Evolutionary conservation across 2,329 filamentous ascomycete genomes (phyloP).

Genomic region (Chlorencoelia australis): DNA sequence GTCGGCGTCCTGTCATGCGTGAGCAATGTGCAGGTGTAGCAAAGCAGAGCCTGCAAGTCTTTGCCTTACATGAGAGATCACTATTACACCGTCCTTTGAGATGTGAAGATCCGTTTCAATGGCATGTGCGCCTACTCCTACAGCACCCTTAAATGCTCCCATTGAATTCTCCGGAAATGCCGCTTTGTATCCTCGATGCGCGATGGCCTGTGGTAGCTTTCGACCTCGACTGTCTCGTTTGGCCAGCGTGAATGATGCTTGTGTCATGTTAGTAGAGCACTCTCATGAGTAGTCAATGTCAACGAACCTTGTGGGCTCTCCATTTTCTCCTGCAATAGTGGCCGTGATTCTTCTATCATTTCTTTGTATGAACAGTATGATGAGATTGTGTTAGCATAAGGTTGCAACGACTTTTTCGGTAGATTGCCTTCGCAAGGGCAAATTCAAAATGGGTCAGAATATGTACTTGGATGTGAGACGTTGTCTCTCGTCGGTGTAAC

Average conservation of each 20-base stretch:
- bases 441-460: too few species aligned
- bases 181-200: constrained; percentile 70
- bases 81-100: constrained; percentile 71
- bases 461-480: too few species aligned
- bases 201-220: constrained; percentile 56
- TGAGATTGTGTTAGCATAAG: too few species aligned
- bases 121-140: constrained; percentile 65
- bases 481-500: too few species aligned
- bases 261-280: constrained; percentile 3
- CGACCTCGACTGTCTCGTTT: constrained; percentile 16
- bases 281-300: constrained; percentile 1
- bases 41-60: background rate
- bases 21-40: too few species aligned
- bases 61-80: constrained; percentile 62
- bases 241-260: constrained; percentile 21
- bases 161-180: constrained; percentile 80
- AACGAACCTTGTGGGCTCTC: constrained; percentile 4
- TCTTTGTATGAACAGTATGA: too few species aligned
- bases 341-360: constrained; percentile 3
- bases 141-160: constrained; percentile 63
- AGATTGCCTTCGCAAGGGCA: too few species aligned
- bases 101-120: constrained; percentile 86
- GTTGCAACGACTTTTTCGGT: too few species aligned
- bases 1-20: constrained; percentile 51
- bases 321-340: constrained; percentile 8